A percentile compares a stretch with the other conserved stretches of the same genome.
These are phyloP conservation scores for Kodamaea lidongshanica DNA, from an alignment of 805 yeast genomes.

Conservation along the genomic window DNA sequence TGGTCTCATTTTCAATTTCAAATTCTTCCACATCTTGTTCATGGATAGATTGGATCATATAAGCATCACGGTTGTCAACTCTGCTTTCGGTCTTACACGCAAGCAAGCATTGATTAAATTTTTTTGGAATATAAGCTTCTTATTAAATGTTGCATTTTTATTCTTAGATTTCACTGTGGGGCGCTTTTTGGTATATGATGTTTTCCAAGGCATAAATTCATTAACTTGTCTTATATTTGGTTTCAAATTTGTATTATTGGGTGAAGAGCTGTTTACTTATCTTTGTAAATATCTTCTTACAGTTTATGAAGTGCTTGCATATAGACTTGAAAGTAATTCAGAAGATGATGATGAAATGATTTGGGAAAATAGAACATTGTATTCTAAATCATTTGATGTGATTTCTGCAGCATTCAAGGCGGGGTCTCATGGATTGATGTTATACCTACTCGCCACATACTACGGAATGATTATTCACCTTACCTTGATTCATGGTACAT, in stretches of 20 bases:
- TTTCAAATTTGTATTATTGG: conserved; percentile 65
- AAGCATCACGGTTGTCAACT: conserved; percentile 9
- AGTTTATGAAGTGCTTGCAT: conserved; percentile 44
- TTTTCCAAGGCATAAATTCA: conserved; percentile 45
- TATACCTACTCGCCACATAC: conserved; percentile 30
- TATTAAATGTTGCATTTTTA: conserved; percentile 41
- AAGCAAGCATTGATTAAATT: conserved; percentile 25
- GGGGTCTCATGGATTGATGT: conserved; percentile 24
- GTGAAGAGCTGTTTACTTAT: conserved; percentile 45
- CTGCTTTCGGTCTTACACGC: background rate
- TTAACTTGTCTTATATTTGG: conserved; percentile 63
- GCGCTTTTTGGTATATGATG: conserved; percentile 49
- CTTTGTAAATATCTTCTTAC: conserved; percentile 45
- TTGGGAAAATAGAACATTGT: conserved; percentile 68
- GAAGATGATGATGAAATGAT: conserved; percentile 25
- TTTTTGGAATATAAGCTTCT: conserved; percentile 34
- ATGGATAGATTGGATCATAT: conserved; percentile 44
- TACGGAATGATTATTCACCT: conserved; percentile 29
- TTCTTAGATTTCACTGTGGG: conserved; percentile 49
- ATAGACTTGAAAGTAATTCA: conserved; percentile 5
- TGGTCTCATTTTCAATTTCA: conserved; percentile 34
- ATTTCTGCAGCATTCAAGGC: conserved; percentile 37
- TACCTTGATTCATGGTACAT: conserved; percentile 38
- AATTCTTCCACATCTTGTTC: conserved; percentile 73
- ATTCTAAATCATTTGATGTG: conserved; percentile 53